Conservation (phyloP, 2,329 filamentous ascomycete species). For the Alternaria triticimaculans region DNA sequence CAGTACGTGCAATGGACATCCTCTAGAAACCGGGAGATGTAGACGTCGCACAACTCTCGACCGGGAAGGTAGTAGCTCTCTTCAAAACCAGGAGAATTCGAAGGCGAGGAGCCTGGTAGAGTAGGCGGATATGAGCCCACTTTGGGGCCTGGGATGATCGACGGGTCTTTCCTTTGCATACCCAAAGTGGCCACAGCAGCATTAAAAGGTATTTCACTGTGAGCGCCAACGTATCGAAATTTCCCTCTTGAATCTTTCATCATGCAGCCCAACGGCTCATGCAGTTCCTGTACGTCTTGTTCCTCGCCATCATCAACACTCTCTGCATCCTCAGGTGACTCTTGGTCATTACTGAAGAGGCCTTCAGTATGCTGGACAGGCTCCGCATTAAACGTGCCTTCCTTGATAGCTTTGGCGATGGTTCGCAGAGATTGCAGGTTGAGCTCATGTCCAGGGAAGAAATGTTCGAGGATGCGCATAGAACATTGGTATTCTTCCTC, state of each 20-base stretch:
- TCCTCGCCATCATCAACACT: conserved; percentile 36
- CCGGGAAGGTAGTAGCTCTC: conserved; percentile 41
- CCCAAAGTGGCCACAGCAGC: conserved; percentile 44
- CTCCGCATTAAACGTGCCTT: conserved; percentile 37
- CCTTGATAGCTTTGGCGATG: conserved; percentile 42
- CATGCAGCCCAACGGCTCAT: conserved; percentile 47
- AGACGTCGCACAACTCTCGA: conserved; percentile 37
- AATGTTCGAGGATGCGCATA: conserved; percentile 46
- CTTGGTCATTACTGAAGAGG: conserved; percentile 28
- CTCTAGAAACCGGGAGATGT: conserved; percentile 43
- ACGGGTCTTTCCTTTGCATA: conserved; percentile 23
- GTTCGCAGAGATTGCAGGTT: conserved; percentile 43
- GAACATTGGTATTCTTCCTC: conserved; percentile 50
- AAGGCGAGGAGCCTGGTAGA: conserved; percentile 26
- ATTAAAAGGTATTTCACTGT: conserved; percentile 49
- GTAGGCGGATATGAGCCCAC: conserved; percentile 43
- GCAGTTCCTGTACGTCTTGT: conserved; percentile 42
- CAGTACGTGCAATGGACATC: conserved; percentile 48
- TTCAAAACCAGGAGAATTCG: conserved; percentile 20
- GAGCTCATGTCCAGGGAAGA: conserved; percentile 46
- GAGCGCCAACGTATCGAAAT: conserved; percentile 45
- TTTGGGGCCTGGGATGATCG: conserved; percentile 40
- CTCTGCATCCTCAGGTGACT: conserved; percentile 33
- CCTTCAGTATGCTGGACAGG: conserved; percentile 31
- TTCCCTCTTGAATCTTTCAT: conserved; percentile 46